Evolutionary conservation across 306 rosid species (phyloP), one percentile per base, ranked within the genome.

Genomic region (Hippophae tibetana): DNA sequence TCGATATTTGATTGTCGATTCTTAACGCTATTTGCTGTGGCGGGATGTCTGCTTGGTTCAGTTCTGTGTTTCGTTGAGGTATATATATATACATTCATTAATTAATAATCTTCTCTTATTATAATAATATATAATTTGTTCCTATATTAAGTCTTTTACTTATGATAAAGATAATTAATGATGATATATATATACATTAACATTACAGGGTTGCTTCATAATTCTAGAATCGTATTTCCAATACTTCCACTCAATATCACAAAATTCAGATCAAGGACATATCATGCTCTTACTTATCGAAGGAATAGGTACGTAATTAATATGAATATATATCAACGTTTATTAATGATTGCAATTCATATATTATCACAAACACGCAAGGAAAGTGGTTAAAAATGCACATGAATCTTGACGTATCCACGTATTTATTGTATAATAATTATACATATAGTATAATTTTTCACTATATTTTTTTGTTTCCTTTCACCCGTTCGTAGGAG

Each of bases 41-140:
- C 72, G 5, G 86, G 86, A 25, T 68, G 79, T 8, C 69, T 81
- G 57, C 41, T 81, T 42, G 86, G 79, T 26, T 81, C 86, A 7
- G 66, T 72, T 5, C 54, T 81, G 54, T 81, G 86, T 63, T 81
- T 65, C 54, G 27, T 81, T 7, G 79, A 81, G 81, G 86, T 81
- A 71, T 6, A 18, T 18, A 18, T 18, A 18, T 18, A 12, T 50
- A 18, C 11, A 13, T 42, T 40, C 6, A 1, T 62, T 52, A 26
- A 8, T 27, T 57, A 40, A 7, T 6, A 26, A 7, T 31, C 47
- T 48, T 7, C 2, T 23, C 6, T 25, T 56, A 8, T 14, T 31
- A 11, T 26, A 42, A 14, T 47, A 18, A 18, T 18, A 18, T 18
- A 18, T 45, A 7, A 6, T 13, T 6, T 0, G 6, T 25, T 14